These are phyloP conservation scores for Herpetomonas tarakana DNA, from an alignment of 208 protist species.

Conservation along the genomic window DNA sequence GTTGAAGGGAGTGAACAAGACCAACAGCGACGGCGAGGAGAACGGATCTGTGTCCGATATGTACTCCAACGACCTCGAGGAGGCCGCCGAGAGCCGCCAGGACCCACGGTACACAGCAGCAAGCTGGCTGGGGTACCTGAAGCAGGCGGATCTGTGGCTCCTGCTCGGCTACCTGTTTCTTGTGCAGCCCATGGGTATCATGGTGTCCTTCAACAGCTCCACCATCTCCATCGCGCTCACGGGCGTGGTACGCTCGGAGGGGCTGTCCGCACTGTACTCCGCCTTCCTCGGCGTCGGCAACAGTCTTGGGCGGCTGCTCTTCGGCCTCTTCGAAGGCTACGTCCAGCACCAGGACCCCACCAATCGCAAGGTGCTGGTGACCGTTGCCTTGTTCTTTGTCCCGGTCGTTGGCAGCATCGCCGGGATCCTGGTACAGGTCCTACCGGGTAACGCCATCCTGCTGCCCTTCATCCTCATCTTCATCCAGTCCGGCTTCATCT, in stretches of 20 bases:
- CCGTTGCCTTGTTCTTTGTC: slow-evolving; percentile 20
- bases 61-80: not conserved
- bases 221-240: slow-evolving; percentile 48
- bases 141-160: slow-evolving; percentile 37
- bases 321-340: slow-evolving; percentile 50
- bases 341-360: slow-evolving; percentile 33
- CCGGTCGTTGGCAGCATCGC: slow-evolving; percentile 25
- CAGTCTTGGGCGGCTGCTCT: slow-evolving; percentile 36
- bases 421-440: slow-evolving; percentile 35
- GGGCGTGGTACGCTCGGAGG: slow-evolving; percentile 21
- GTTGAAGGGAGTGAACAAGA: not conserved
- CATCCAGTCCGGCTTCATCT: slow-evolving; percentile 43
- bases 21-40: not conserved
- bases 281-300: slow-evolving; percentile 51
- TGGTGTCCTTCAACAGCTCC: slow-evolving; percentile 49
- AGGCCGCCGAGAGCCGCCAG: slow-evolving; percentile 9
- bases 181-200: slow-evolving; percentile 29
- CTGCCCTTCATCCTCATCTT: slow-evolving; percentile 54
- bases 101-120: slow-evolving; percentile 40
- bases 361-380: slow-evolving; percentile 29
- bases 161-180: slow-evolving; percentile 39
- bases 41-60: no score
- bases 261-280: slow-evolving; percentile 41
- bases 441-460: slow-evolving; percentile 37
- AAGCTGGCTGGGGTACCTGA: slow-evolving; percentile 27